Percentiles rank a stretch among this genome's conserved stretches.
Evolutionary conservation across 1,284 basidiomycete genomes (phyloP).

Genomic region (Boletus sp.): DNA sequence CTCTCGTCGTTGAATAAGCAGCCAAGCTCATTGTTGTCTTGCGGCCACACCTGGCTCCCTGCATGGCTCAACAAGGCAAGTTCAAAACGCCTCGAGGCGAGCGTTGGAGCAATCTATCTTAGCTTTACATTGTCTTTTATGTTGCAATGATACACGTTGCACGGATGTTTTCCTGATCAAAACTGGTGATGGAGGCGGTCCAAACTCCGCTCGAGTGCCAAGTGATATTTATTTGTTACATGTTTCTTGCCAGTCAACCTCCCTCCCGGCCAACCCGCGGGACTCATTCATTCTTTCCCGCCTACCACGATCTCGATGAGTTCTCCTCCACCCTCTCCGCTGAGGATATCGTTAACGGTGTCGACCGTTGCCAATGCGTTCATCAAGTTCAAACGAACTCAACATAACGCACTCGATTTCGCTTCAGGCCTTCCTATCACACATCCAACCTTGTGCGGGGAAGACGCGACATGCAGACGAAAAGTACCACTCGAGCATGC

Average conservation of each 20-base stretch:
- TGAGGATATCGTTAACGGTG: constrained; percentile 38
- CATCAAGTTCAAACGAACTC: constrained; percentile 50
- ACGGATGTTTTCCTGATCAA: not conserved
- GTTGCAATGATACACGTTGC: constrained; percentile 19
- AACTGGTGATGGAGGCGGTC: constrained; percentile 4
- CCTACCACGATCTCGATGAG: constrained; percentile 15
- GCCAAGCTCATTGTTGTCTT: not conserved
- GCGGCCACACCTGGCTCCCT: not conserved
- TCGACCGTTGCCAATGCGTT: constrained; percentile 55
- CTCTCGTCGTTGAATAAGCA: constrained; percentile 7
- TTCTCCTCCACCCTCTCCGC: constrained; percentile 33
- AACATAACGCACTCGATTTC: constrained; percentile 44
- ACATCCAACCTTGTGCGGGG: constrained; percentile 46
- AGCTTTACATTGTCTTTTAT: not conserved
- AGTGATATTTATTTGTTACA: constrained; percentile 15
- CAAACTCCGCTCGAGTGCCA: constrained; percentile 35
- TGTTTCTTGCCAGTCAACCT: constrained; percentile 7
- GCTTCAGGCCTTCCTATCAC: constrained; percentile 59
- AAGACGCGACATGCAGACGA: constrained; percentile 40
- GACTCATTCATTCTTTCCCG: not conserved
- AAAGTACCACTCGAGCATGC: constrained; percentile 49
- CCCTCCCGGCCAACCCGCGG: constrained; percentile 1
- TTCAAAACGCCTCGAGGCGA: constrained; percentile 13
- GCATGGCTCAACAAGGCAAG: not conserved
- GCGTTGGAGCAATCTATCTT: not conserved